These are phyloP conservation scores for Colletotrichum eremochloae DNA, from an alignment of 2,329 filamentous ascomycete species.

Conservation along the genomic window DNA sequence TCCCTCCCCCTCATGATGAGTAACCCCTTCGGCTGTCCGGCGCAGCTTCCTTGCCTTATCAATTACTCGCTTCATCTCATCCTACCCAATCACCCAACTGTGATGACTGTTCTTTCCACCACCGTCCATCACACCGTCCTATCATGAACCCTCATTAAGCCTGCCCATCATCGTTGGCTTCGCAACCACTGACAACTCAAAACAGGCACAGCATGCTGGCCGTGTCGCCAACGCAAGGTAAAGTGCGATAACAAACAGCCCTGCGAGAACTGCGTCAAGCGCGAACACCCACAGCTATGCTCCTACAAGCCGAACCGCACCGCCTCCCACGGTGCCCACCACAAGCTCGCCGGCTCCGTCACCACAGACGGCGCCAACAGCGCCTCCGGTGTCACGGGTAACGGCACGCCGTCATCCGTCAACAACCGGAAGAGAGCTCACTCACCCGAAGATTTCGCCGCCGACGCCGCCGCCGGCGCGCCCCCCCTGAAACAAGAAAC, in stretches of 20 bases:
- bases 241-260: conserved; percentile 79
- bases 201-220: conserved; percentile 74
- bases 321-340: conserved; percentile 45
- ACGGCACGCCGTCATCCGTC: conserved; percentile 44
- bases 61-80: background rate
- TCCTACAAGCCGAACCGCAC: conserved; percentile 75
- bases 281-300: conserved; percentile 74
- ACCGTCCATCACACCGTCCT: background rate
- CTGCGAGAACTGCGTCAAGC: conserved; percentile 76
- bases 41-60: background rate
- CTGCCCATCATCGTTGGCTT: background rate
- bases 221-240: conserved; percentile 76
- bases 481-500: conserved; percentile 50
- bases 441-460: conserved; percentile 56
- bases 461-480: conserved; percentile 51
- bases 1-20: background rate
- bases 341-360: conserved; percentile 48
- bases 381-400: conserved; percentile 41
- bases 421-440: conserved; percentile 55
- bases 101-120: conserved; percentile 5
- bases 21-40: background rate
- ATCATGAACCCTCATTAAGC: background rate
- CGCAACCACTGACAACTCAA: conserved; percentile 13
- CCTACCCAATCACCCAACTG: background rate
- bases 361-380: conserved; percentile 43